These are phyloP conservation scores for Penicillium ochrochloron DNA, from an alignment of 495 filamentous ascomycete species.

Conservation along the genomic window DNA sequence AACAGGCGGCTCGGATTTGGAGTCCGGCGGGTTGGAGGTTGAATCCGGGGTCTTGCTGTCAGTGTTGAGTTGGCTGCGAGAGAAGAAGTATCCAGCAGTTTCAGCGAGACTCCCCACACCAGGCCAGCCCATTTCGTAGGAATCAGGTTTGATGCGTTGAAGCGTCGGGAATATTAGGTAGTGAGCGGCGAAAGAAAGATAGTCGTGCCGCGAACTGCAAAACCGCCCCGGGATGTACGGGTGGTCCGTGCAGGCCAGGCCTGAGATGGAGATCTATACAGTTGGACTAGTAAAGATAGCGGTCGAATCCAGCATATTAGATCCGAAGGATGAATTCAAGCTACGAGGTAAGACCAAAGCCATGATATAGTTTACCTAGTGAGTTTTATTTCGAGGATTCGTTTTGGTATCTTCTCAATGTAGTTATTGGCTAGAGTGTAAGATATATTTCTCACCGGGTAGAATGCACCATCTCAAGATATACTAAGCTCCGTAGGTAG, in stretches of 20 bases:
- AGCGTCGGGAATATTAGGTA: background rate
- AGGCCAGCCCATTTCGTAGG: slow-evolving; percentile 45
- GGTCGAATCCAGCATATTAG: background rate
- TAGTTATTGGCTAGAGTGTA: background rate
- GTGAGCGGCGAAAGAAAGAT: background rate
- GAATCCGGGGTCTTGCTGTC: slow-evolving; percentile 27
- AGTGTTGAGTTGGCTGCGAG: slow-evolving; percentile 37
- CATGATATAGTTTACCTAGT: too few relatives aligned
- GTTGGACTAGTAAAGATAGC: background rate
- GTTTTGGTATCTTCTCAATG: background rate
- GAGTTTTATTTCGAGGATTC: background rate
- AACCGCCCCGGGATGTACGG: slow-evolving; percentile 8
- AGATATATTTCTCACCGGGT: background rate
- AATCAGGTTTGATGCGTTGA: background rate
- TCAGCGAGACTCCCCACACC: slow-evolving; percentile 40
- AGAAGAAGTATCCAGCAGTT: slow-evolving; percentile 40
- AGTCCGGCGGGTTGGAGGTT: slow-evolving; percentile 25
- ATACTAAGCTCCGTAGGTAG: too few relatives aligned
- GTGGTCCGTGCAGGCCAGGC: slow-evolving; percentile 28
- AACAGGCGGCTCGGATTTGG: slow-evolving; percentile 25
- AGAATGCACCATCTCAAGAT: background rate
- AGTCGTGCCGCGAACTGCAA: slow-evolving; percentile 17
- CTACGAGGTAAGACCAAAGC: too few relatives aligned
- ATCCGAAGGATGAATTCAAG: too few relatives aligned
- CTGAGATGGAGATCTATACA: slow-evolving; percentile 15